phyloP scores from a whole-genome alignment of 73 alveolate genomes.

The Durusdinium trenchii region DNA sequence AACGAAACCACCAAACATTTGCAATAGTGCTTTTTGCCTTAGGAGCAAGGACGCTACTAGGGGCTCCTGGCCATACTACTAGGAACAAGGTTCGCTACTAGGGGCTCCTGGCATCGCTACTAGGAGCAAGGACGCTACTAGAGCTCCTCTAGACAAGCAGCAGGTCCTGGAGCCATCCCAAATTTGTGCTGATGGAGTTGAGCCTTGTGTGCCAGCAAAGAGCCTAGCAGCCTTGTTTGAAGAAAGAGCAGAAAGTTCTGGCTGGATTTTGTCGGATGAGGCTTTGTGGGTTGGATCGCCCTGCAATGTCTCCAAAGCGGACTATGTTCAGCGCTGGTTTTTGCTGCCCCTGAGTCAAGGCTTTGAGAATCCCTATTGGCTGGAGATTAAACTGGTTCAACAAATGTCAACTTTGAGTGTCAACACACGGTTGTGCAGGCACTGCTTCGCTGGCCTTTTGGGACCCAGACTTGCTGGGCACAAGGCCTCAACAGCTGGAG shows the following conservation, averaged over 20 bases:
- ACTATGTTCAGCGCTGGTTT: conserved; percentile 82
- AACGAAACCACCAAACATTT: not conserved
- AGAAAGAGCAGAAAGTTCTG: not conserved
- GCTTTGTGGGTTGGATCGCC: conserved; percentile 91
- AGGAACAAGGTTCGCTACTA: too few relatives aligned
- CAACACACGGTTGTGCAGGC: conserved; percentile 16
- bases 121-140: too few relatives aligned
- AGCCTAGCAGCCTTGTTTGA: not conserved
- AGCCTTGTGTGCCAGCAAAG: conserved; percentile 76
- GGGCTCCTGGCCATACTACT: too few relatives aligned
- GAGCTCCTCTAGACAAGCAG: too few relatives aligned
- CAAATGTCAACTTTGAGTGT: too few relatives aligned
- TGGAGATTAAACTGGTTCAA: not conserved
- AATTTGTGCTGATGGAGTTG: conserved; percentile 1
- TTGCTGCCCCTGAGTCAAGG: conserved; percentile 50
- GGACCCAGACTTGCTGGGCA: conserved; percentile 85
- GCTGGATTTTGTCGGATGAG: not conserved
- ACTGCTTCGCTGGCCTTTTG: conserved; percentile 45
- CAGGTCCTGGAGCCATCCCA: conserved; percentile 49
- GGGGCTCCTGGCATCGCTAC: too few relatives aligned
- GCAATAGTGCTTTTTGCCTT: not conserved
- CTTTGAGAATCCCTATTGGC: not conserved
- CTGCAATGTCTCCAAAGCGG: conserved; percentile 54
- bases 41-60: too few relatives aligned
- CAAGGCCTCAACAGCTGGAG: conserved; percentile 78